Evolutionary conservation across 2,329 filamentous ascomycete genomes (phyloP).

Genomic region (Xylaria sp.): DNA sequence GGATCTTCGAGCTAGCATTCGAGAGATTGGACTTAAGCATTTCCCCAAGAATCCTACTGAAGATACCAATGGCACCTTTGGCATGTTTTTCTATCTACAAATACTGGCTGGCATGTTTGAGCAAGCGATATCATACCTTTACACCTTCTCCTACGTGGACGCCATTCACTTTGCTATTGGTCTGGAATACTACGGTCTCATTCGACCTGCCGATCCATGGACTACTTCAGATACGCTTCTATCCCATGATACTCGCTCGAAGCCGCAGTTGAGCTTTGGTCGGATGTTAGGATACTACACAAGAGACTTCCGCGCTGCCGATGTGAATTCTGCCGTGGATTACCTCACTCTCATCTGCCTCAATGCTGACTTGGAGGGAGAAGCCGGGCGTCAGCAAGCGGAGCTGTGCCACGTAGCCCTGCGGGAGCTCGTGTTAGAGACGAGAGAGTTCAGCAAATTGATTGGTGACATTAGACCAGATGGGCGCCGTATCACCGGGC

Average conservation of each 20-base stretch:
- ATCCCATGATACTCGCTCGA: slow-evolving; percentile 73
- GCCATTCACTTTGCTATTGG: slow-evolving; percentile 95
- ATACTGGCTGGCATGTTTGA: slow-evolving; percentile 93
- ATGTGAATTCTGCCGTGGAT: slow-evolving; percentile 89
- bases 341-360: slow-evolving; percentile 93
- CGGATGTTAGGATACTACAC: slow-evolving; percentile 96
- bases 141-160: slow-evolving; percentile 90
- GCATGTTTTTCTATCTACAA: slow-evolving; percentile 93
- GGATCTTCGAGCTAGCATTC: slow-evolving; percentile 81
- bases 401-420: slow-evolving; percentile 91
- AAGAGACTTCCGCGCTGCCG: slow-evolving; percentile 90
- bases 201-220: slow-evolving; percentile 86
- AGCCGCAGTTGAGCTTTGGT: slow-evolving; percentile 91
- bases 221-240: slow-evolving; percentile 77
- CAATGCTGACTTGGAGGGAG: slow-evolving; percentile 82
- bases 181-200: slow-evolving; percentile 86
- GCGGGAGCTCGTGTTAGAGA: slow-evolving; percentile 95
- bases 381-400: slow-evolving; percentile 79
- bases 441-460: slow-evolving; percentile 91
- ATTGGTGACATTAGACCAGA: slow-evolving; percentile 91
- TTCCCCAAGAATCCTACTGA: slow-evolving; percentile 86
- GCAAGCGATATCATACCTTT: slow-evolving; percentile 90
- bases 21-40: slow-evolving; percentile 89
- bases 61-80: slow-evolving; percentile 78
- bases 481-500: slow-evolving; percentile 84